Evolutionary conservation across 805 yeast genomes (phyloP), one percentile per base, ranked within the genome.

Genomic region (Candida montana): DNA sequence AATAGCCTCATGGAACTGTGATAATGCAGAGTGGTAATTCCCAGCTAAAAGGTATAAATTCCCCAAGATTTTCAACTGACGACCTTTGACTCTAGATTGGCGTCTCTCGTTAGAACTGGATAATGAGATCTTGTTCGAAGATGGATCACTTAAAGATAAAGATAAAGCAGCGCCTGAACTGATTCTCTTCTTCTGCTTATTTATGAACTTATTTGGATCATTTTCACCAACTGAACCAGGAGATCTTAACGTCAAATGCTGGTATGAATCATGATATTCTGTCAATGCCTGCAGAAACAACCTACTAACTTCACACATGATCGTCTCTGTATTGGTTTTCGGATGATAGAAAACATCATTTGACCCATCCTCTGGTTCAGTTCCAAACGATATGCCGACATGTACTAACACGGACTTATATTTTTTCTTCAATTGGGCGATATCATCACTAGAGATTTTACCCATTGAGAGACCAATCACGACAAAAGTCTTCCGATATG

Each of bases 21-120:
- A 67, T 40, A 90, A 57, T 0, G 97, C 95, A 43, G 80, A 85
- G 13, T 69, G 58, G 34, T 83, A 71, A 40, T 84, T 76, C 1
- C 99, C 99, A 1, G 96, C 83, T 35, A 93, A 62, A 12, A 93
- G 65, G 53, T 77, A 81, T 50, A 91, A 77, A 50, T 82, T 82
- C 0, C 88, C 98, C 53, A 81, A 64, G 29, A 84, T 69, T 53
- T 91, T 91, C 20, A 74, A 58, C 51, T 84, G 83, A 38, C 99
- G 69, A 2, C 96, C 93, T 45, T 73, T 69, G 55, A 77, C 75
- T 54, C 77, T 67, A 41, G 72, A 51, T 55, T 68, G 57, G 5
- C 58, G 65, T 19, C 67, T 54, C 43, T 62, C 64, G 21, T 55
- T 55, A 1, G 67, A 46, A 2, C 62, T 55, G 31, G 59, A 54